Conservation (phyloP, 805 yeast genomes). For the Pichia deserticola region DNA sequence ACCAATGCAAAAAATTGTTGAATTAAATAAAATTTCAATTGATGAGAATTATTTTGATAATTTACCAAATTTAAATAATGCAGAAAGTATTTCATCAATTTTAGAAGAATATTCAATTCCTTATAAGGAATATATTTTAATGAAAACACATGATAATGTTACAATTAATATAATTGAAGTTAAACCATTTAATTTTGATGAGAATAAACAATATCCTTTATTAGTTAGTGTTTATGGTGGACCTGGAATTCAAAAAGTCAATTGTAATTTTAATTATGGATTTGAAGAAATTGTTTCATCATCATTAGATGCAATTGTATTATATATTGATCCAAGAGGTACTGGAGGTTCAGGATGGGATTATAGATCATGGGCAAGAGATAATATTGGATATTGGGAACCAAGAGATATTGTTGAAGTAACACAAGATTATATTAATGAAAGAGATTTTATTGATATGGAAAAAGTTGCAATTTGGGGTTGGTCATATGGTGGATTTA, state of each 20-base stretch:
- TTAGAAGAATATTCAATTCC: slow-evolving; percentile 42
- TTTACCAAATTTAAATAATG: slow-evolving; percentile 14
- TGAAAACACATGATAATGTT: slow-evolving; percentile 29
- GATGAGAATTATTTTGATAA: slow-evolving; percentile 9
- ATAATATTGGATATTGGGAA: slow-evolving; percentile 66
- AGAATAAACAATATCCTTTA: slow-evolving; percentile 45
- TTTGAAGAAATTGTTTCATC: slow-evolving; percentile 57
- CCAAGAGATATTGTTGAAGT: slow-evolving; percentile 57
- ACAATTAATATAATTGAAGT: slow-evolving; percentile 51
- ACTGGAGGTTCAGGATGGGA: slow-evolving; percentile 77
- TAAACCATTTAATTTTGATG: slow-evolving; percentile 49
- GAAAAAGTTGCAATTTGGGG: slow-evolving; percentile 71
- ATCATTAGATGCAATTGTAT: slow-evolving; percentile 49
- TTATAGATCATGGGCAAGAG: slow-evolving; percentile 47
- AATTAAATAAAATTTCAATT: slow-evolving; percentile 13
- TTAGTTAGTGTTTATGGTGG: slow-evolving; percentile 72
- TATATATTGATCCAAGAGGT: slow-evolving; percentile 74
- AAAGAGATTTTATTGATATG: slow-evolving; percentile 41
- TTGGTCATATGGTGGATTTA: slow-evolving; percentile 83
- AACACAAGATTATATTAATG: slow-evolving; percentile 41
- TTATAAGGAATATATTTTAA: slow-evolving; percentile 32
- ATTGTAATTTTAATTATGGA: slow-evolving; percentile 38
- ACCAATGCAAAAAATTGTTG: slow-evolving; percentile 39
- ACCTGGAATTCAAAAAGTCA: slow-evolving; percentile 64
- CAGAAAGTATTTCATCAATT: slow-evolving; percentile 4